Base-by-base conservation (phyloP, 2,329 filamentous ascomycete species). In the Aschersonia sp. region DNA sequence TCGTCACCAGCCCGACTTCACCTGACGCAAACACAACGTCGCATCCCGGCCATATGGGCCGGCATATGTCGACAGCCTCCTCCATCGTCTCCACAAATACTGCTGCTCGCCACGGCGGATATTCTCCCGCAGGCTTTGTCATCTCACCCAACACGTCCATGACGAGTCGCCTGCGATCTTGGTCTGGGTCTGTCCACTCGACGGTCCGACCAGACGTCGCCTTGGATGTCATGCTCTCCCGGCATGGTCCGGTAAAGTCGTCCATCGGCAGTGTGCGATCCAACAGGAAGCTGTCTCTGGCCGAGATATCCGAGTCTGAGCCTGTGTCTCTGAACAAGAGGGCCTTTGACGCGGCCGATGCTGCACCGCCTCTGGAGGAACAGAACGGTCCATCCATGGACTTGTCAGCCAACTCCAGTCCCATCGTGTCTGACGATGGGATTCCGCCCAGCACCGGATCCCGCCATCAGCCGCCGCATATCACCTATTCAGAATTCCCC, bases 11-110 rank as follows among this genome's bases (percentile, higher is more conserved):
- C 40, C 5, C n/a, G 9, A n/a, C 40, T 42, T 42, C 40, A 20
- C 9, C 40, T 20, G 40, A 42, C 20, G 40, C 40, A 42, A 42
- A 42, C 40, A 20, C 20, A 42, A 42, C 40, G 20, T 47, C 6
- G 31, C 47, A 28, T 48, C 42, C 56, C n/a, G 52, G 54, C 29
- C 62, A 58, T 43, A 46, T 66, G 31, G 60, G 64, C 45, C 66
- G 72, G 31, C 69, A 72, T 51, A 60, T 73, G 32, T 76, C 75
- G 30, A 67, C 69, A 45, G 62, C 70, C 31, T 65, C 69, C 53
- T 85, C 82, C n/a, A 84, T 86, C 51, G 71, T 85, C 46, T 82
- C 84, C 48, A 74, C 80, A 38, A 86, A 85, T 59, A 78, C 65
- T 52, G 71, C 76, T 32, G 82, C 83, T 9, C 73, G 83, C 45